Evolutionary conservation across 768 basidiomycete species (phyloP).

Genomic region (Kwoniella sp.): DNA sequence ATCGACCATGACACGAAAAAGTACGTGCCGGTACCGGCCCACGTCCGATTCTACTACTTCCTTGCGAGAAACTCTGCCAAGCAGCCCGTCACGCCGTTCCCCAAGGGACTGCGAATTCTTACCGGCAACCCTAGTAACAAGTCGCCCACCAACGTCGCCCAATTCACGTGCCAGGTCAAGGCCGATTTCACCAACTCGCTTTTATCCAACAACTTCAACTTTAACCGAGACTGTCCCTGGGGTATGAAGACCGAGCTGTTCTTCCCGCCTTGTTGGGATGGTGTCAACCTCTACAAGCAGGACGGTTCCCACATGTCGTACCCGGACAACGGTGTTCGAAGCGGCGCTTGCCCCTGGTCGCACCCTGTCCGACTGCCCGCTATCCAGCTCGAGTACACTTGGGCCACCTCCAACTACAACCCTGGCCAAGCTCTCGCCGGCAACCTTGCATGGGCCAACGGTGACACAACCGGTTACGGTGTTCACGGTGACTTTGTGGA

Average conservation of each 20-base stretch:
- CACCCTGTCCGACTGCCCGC: conserved; percentile 51
- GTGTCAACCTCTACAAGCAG: conserved; percentile 43
- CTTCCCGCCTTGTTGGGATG: conserved; percentile 52
- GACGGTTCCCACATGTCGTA: conserved; percentile 47
- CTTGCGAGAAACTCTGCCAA: conserved; percentile 33
- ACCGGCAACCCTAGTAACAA: conserved; percentile 47
- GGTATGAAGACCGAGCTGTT: conserved; percentile 46
- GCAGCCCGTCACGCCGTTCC: conserved; percentile 43
- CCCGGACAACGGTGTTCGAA: conserved; percentile 26
- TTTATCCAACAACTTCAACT: conserved; percentile 26
- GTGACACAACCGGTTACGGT: conserved; percentile 68
- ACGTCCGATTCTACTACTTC: conserved; percentile 52
- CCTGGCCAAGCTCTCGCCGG: conserved; percentile 49
- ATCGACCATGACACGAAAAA: conserved; percentile 12
- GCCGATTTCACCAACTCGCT: conserved; percentile 21
- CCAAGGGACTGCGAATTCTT: conserved; percentile 51
- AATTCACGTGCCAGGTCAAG: conserved; percentile 33
- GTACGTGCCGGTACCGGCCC: conserved; percentile 24
- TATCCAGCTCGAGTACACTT: conserved; percentile 49
- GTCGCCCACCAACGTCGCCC: conserved; percentile 15
- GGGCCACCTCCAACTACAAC: conserved; percentile 37
- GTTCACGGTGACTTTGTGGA: conserved; percentile 56
- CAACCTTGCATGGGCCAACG: conserved; percentile 58
- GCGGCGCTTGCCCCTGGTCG: conserved; percentile 30
- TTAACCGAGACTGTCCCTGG: conserved; percentile 20